Percentiles rank a stretch among this genome's conserved stretches.
phyloP scores from a whole-genome alignment of 2,329 filamentous ascomycete species.

The Diaporthe caulivora region DNA sequence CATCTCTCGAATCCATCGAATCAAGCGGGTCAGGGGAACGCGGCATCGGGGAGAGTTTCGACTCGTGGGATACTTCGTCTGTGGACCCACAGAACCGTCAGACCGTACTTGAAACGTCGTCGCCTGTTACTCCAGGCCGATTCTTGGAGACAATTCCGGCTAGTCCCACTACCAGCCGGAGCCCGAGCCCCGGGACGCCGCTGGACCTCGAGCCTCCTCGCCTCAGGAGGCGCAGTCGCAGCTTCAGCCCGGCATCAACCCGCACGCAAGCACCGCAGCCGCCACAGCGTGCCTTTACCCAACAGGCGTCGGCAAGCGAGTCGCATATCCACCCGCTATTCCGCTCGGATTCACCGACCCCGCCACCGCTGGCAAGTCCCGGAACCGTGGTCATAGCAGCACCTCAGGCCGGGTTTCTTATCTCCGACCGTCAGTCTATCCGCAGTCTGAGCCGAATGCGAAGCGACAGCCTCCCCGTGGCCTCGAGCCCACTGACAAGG shows the following conservation, averaged over 20 bases:
- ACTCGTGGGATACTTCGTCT: slow-evolving; percentile 80
- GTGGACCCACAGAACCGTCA: slow-evolving; percentile 74
- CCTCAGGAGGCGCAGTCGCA: slow-evolving; percentile 57
- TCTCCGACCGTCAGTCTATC: slow-evolving; percentile 66
- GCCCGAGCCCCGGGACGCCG: slow-evolving; percentile 72
- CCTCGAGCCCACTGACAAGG: slow-evolving; percentile 62
- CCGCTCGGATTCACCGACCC: slow-evolving; percentile 77
- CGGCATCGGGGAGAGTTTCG: slow-evolving; percentile 72
- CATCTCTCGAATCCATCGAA: slow-evolving; percentile 61
- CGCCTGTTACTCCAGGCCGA: slow-evolving; percentile 56
- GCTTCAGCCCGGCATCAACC: slow-evolving; percentile 60
- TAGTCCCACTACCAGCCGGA: slow-evolving; percentile 73
- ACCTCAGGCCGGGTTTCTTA: slow-evolving; percentile 74
- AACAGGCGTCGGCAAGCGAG: slow-evolving; percentile 62
- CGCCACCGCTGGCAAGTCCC: slow-evolving; percentile 74
- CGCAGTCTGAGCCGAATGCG: slow-evolving; percentile 66
- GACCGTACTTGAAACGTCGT: slow-evolving; percentile 64
- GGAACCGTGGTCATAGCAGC: slow-evolving; percentile 80
- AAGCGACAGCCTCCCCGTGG: slow-evolving; percentile 65
- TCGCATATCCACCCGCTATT: slow-evolving; percentile 84
- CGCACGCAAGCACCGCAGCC: slow-evolving; percentile 47
- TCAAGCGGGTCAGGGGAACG: slow-evolving; percentile 50
- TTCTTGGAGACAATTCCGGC: slow-evolving; percentile 80
- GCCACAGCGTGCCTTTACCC: slow-evolving; percentile 48
- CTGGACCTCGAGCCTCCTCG: slow-evolving; percentile 68